Evolutionary conservation across 2,329 filamentous ascomycete genomes (phyloP), one percentile per base, ranked within the genome.

Genomic region (Pyricularia pennisetigena): DNA sequence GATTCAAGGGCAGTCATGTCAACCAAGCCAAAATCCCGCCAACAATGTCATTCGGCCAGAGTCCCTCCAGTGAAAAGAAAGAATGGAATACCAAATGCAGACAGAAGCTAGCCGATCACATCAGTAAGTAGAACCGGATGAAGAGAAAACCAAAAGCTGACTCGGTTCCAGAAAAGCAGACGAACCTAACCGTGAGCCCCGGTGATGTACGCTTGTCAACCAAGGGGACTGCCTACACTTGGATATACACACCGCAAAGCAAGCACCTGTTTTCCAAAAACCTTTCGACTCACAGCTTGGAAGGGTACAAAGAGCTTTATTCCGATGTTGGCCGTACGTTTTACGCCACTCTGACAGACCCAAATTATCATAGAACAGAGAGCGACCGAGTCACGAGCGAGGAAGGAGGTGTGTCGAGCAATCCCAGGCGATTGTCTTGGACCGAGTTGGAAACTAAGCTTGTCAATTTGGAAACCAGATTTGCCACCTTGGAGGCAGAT

Each of bases 241-340:
- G 54, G 54, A 59, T 23, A 59, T 59, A 59, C 54, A 59, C 20
- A 59, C 23, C 54, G 54, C n/a, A 59, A 59, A 59, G 54, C 54
- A 59, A 59, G 54, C 54, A 59, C 54, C 54, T 59, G 54, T 59
- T 59, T 59, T 59, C 54, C n/a, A 59, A 59, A 59, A 59, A 59
- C 54, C 54, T 59, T 59, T 59, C 54, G n/a, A 59, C 2, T 23
- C 54, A 59, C 54, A 59, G 23, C 54, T 59, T 59, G 54, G 54
- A 59, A 59, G 54, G 54, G 54, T 59, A 59, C 9, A 59, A 24
- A 59, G 54, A 59, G 20, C 54, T 59, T 59, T 59, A 26, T 26
- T 59, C 54, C 54, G 23, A 59, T 59, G 54, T 59, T 26, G 54
- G 54, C n/a, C 54, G 54, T 59, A 59, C 54, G 54, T 59, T 59